Base-by-base conservation (phyloP, 345 rosid species). In the Clausena lansium region DNA sequence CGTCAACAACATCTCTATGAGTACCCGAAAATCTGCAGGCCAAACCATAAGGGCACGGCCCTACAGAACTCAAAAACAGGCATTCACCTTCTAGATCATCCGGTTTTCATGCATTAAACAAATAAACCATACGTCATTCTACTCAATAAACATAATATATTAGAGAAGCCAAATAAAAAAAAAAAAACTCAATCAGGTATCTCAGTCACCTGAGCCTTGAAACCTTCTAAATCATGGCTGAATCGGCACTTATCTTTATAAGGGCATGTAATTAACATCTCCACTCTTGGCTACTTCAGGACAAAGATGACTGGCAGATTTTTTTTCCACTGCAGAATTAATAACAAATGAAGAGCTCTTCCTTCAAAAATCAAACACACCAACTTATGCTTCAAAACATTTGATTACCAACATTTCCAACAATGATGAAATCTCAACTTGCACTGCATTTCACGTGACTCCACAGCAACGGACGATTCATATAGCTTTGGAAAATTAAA, bases 21-120 rank as follows among this genome's bases (percentile, higher is more conserved):
- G 91, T 84, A 33, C 94, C 89, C 5, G 76, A 84, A 84, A 92
- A 95, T 83, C 99, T 89, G 76, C 99, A 95, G 2, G 96, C 81
- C 78, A 95, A 80, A 55, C 99, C 99, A 77, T 84, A 95, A 50
- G 93, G 89, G 61, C 98, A 95, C 3, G 80, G 84, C 65, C 81
- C 88, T 50, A 81, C 88, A 32, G 84, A 80, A 19, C 81, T 83
- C 79, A 80, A 9, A 78, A 95, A 95, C 1, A 98, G 98, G 73
- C 99, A 95, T 41, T 89, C 88, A 45, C 98, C 99, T 65, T 92
- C 99, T 72, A 95, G 80, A 85, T 96, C 98, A 67, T 80, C 94
- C 7, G 92, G 94, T 87, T 91, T 96, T 98, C 89, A 88, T 36
- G 79, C 25, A 88, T 36, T 61, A 6, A 80, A 67, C 63, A 77